These are phyloP conservation scores for Debaryomyces sp. DNA, from an alignment of 1,139 yeast species.

Conservation along the genomic window DNA sequence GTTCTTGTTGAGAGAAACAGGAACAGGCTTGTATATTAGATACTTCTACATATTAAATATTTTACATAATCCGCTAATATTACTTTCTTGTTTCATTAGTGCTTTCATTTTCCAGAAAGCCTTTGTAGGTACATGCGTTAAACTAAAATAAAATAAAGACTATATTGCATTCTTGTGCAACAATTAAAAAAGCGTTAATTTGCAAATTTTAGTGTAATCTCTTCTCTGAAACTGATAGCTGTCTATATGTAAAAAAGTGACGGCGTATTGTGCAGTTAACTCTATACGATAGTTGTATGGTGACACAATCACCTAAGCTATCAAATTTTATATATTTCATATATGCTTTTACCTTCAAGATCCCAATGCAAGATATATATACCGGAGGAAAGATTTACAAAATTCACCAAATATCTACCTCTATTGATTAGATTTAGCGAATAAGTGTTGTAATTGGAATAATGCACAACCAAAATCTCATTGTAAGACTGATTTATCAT, in stretches of 20 bases:
- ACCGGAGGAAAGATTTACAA: neutral
- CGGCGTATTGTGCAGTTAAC: neutral
- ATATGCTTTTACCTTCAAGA: neutral
- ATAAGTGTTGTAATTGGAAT: neutral
- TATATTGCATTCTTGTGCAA: too few relatives aligned
- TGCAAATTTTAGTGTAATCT: too few relatives aligned
- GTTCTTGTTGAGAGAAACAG: neutral
- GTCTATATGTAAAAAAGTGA: too few relatives aligned
- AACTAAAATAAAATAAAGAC: too few relatives aligned
- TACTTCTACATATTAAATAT: neutral
- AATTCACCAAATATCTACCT: neutral
- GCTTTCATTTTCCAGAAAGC: neutral
- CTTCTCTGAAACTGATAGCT: too few relatives aligned
- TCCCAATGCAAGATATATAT: neutral
- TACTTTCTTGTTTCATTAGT: neutral
- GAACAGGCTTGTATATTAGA: neutral
- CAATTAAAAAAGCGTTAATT: too few relatives aligned
- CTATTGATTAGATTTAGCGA: neutral
- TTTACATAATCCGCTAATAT: neutral
- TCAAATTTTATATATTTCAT: neutral
- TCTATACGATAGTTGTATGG: neutral
- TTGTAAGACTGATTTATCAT: conserved; percentile 12
- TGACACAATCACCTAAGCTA: neutral
- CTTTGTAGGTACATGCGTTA: neutral
- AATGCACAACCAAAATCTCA: conserved; percentile 2